Conservation (phyloP, 1,139 yeast species). For the Yamadazyma diospyri region DNA sequence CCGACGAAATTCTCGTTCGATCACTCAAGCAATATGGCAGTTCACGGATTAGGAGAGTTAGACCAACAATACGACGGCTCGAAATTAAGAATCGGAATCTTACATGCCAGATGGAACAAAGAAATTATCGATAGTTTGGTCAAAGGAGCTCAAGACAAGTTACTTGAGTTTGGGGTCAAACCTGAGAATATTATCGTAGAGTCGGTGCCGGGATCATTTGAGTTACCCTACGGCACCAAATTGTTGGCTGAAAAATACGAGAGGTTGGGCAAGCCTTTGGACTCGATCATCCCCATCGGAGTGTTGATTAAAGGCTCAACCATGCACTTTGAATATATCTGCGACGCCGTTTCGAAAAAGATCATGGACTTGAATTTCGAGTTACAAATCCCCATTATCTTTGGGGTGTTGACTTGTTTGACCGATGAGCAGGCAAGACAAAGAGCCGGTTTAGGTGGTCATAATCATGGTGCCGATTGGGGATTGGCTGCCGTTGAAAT, state of each 20-base stretch:
- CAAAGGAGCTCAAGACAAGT: constrained; percentile 64
- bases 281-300: constrained; percentile 92
- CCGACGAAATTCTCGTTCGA: neutral
- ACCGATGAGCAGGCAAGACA: constrained; percentile 92
- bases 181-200: constrained; percentile 75
- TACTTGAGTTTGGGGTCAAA: constrained; percentile 64
- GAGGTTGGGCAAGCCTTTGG: constrained; percentile 50
- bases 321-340: constrained; percentile 96
- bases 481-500: constrained; percentile 99
- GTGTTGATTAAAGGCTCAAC: constrained; percentile 94
- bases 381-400: constrained; percentile 74
- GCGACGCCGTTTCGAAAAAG: constrained; percentile 84
- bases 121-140: constrained; percentile 76
- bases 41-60: constrained; percentile 72
- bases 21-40: constrained; percentile 50
- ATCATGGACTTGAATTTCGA: constrained; percentile 79
- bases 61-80: constrained; percentile 75
- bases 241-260: constrained; percentile 47
- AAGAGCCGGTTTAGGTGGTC: constrained; percentile 86
- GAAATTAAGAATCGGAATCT: constrained; percentile 69
- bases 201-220: constrained; percentile 92
- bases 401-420: constrained; percentile 88
- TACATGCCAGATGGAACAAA: constrained; percentile 94
- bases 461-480: constrained; percentile 98
- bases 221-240: constrained; percentile 80